A percentile compares a stretch with the other conserved stretches of the same genome.
These are phyloP conservation scores for Trifolium pratense DNA, from an alignment of 306 rosid genomes.

Conservation along the genomic window DNA sequence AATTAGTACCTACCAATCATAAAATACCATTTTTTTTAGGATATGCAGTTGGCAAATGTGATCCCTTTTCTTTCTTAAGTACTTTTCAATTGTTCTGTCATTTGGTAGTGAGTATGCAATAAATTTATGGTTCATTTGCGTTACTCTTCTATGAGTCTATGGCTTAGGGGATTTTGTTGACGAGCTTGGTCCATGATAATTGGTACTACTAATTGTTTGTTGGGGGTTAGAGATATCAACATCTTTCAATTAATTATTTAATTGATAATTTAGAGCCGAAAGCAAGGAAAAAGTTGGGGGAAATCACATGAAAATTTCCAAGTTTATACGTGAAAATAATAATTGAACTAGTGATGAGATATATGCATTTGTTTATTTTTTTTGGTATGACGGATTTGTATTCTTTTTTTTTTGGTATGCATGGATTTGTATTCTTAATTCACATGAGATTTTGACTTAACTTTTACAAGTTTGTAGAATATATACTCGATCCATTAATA, in stretches of 20 bases:
- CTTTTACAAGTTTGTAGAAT: not conserved
- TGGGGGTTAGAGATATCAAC: constrained; percentile 25
- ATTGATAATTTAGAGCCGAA: constrained; percentile 2
- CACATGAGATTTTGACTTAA: not conserved
- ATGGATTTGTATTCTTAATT: no score
- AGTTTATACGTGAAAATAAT: constrained; percentile 18
- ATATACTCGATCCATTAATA: not conserved
- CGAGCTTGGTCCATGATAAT: constrained; percentile 1
- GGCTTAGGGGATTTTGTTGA: constrained; percentile 26
- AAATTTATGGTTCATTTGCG: constrained; percentile 35
- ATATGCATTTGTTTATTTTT: not conserved
- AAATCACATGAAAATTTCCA: constrained; percentile 27
- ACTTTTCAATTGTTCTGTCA: constrained; percentile 40
- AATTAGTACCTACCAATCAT: constrained; percentile 29
- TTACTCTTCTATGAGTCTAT: no score
- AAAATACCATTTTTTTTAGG: not conserved
- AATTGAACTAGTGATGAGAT: constrained; percentile 6
- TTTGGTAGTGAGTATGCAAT: constrained; percentile 29
- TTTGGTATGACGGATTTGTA: not conserved
- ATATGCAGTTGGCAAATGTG: constrained; percentile 43
- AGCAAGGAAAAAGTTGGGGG: not conserved
- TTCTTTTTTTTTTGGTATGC: no score
- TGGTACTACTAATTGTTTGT: not conserved
- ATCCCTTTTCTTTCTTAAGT: constrained; percentile 28
- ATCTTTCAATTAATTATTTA: not conserved